Conservation (phyloP, 441 rosid genomes). For the Corymbia calophylla region DNA sequence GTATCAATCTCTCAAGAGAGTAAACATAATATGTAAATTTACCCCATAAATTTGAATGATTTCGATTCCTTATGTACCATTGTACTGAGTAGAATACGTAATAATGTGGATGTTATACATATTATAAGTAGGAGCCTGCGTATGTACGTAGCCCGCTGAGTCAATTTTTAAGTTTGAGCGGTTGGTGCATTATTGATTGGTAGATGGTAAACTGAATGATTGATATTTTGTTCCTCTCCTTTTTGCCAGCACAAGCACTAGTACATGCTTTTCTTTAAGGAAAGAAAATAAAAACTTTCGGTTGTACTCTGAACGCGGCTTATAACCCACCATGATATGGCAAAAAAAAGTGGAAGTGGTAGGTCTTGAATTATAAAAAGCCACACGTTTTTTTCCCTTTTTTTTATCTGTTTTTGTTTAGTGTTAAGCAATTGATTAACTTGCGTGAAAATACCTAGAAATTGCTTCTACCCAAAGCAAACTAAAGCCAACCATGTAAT, state of each 20-base stretch:
- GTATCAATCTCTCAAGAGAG: neutral
- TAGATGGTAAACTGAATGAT: slow-evolving; percentile 14
- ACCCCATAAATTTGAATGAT: neutral
- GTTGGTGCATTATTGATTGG: slow-evolving; percentile 26
- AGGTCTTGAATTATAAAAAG: neutral
- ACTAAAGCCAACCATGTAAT: neutral
- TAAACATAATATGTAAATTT: neutral
- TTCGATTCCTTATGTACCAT: neutral
- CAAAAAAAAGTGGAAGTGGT: neutral
- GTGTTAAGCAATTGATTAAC: neutral
- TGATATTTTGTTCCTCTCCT: slow-evolving; percentile 1
- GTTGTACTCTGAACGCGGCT: neutral
- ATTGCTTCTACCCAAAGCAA: neutral
- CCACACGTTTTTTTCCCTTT: neutral
- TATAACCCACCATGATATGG: neutral
- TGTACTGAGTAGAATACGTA: neutral
- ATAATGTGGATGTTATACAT: neutral
- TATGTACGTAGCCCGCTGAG: neutral
- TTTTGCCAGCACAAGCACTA: neutral
- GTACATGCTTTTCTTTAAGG: slow-evolving; percentile 14
- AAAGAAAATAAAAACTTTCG: neutral
- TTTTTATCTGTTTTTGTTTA: neutral
- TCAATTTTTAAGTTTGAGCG: slow-evolving; percentile 10
- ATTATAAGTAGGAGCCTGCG: neutral
- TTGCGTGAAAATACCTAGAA: neutral